These are phyloP conservation scores for Flaveria bidentis DNA, from an alignment of 129 eudicot species.

Conservation along the genomic window DNA sequence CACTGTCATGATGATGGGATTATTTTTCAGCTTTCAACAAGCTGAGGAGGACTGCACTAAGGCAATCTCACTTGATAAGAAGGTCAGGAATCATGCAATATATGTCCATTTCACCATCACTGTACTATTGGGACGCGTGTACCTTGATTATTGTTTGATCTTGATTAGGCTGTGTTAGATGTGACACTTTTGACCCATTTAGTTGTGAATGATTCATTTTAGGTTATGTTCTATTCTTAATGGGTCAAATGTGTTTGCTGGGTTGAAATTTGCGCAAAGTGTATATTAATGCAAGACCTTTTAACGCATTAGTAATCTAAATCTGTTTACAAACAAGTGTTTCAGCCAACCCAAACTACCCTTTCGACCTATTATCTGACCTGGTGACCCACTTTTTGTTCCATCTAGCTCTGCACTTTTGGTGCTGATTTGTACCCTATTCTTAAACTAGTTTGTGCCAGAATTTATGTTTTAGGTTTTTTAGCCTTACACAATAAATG, in stretches of 20 bases:
- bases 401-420: not conserved
- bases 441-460: not conserved
- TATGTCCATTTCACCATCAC: conserved; percentile 8
- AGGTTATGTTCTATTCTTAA: not conserved
- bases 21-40: conserved; percentile 62
- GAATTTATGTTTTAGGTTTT: not conserved
- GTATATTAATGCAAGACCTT: not conserved
- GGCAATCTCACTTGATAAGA: conserved; percentile 84
- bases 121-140: conserved; percentile 4
- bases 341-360: not conserved
- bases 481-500: not conserved
- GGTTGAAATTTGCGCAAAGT: not conserved
- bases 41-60: conserved; percentile 91
- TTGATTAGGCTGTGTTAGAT: conserved; percentile 7
- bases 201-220: not conserved
- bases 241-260: not conserved
- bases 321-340: not conserved
- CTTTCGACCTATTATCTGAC: not conserved
- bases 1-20: conserved; percentile 13
- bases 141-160: not conserved
- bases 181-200: conserved; percentile 13
- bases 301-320: not conserved
- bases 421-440: not conserved
- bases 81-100: conserved; percentile 47
- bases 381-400: not conserved